These are phyloP conservation scores for Ulmus americana DNA, from an alignment of 331 rosid genomes.

Conservation along the genomic window DNA sequence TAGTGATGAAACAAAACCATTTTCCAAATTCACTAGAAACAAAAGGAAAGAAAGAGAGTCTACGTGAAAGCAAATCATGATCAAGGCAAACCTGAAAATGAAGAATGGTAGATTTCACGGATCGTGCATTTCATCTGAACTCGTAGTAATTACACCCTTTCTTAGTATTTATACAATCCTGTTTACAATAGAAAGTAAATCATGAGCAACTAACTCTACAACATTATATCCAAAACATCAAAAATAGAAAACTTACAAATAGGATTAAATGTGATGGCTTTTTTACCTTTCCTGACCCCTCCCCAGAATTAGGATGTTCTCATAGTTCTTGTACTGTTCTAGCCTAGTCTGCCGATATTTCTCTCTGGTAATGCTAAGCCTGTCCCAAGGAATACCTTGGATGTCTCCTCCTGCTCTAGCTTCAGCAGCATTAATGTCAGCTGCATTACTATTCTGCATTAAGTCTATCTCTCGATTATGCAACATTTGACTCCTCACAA, in stretches of 20 bases:
- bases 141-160: slow-evolving; percentile 61
- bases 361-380: slow-evolving; percentile 60
- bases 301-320: slow-evolving; percentile 64
- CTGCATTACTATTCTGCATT: slow-evolving; percentile 45
- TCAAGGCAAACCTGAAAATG: slow-evolving; percentile 53
- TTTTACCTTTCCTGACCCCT: slow-evolving; percentile 69
- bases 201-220: background rate
- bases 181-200: slow-evolving; percentile 10
- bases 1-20: too few relatives aligned
- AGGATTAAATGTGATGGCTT: background rate
- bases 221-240: background rate
- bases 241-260: background rate
- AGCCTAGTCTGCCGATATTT: slow-evolving; percentile 59
- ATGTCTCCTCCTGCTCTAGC: slow-evolving; percentile 78
- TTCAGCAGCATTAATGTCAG: slow-evolving; percentile 69
- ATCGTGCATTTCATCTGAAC: slow-evolving; percentile 71
- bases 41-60: background rate
- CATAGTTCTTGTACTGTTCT: slow-evolving; percentile 79
- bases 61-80: background rate
- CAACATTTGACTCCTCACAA: too few relatives aligned
- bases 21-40: background rate
- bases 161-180: slow-evolving; percentile 63
- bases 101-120: slow-evolving; percentile 77
- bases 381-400: slow-evolving; percentile 77
- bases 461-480: background rate